These are phyloP conservation scores for Gigaspora rosea DNA, from an alignment of 192 early-diverging fungal species.

Conservation along the genomic window DNA sequence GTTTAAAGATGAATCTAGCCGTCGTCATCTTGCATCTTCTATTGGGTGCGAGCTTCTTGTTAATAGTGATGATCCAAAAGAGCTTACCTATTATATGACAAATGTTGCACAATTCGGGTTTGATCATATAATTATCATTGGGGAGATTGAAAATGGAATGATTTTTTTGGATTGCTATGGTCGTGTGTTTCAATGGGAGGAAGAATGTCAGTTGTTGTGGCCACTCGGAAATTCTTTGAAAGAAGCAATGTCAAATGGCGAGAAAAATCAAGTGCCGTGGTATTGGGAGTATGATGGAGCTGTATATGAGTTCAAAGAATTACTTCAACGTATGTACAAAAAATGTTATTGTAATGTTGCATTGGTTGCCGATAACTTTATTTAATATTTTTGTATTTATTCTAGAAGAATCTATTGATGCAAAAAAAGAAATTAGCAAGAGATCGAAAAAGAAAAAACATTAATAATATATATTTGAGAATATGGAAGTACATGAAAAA, in stretches of 20 bases:
- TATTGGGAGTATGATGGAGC: slow-evolving; percentile 13
- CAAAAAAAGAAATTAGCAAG: background rate
- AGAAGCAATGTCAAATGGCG: slow-evolving; percentile 7
- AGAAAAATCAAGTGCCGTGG: slow-evolving; percentile 11
- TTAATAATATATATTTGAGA: background rate
- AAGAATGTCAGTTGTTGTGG: background rate
- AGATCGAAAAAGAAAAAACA: background rate
- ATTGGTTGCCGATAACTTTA: no score
- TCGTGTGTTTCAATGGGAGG: slow-evolving; percentile 14
- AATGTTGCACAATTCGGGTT: slow-evolving; percentile 11
- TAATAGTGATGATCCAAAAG: slow-evolving; percentile 1
- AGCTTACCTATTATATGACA: slow-evolving; percentile 8
- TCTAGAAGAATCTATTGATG: no score
- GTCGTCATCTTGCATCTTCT: background rate
- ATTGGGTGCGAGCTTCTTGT: slow-evolving; percentile 14
- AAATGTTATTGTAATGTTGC: no score
- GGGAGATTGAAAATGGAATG: slow-evolving; percentile 4
- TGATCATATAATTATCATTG: slow-evolving; percentile 19
- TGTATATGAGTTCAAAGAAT: slow-evolving; percentile 18
- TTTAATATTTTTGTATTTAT: no score
- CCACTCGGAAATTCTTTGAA: slow-evolving; percentile 22
- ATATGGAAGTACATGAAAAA: background rate
- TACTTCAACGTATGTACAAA: no score
- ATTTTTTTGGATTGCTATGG: slow-evolving; percentile 25
- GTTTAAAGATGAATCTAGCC: slow-evolving; percentile 2